Percentiles rank a stretch among this genome's conserved stretches.
Conservation (phyloP, 805 yeast species). For the Alloascoidea africana region DNA sequence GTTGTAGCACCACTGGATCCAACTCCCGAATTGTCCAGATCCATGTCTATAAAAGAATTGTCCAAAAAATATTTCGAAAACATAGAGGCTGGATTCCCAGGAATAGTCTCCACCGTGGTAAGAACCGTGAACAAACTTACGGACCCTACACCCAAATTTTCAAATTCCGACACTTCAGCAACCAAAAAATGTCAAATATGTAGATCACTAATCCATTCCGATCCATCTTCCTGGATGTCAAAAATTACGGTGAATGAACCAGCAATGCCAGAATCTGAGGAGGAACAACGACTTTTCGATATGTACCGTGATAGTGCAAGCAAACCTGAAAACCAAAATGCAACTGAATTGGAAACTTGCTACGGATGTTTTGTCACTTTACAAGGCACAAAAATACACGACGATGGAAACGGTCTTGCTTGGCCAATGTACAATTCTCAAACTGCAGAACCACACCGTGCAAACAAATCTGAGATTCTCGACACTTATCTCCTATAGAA, state of each 20-base stretch:
- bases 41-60: conserved; percentile 71
- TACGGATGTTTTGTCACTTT: conserved; percentile 65
- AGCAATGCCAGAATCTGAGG: conserved; percentile 28
- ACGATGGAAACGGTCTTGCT: neutral
- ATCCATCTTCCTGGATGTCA: conserved; percentile 52
- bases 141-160: conserved; percentile 21
- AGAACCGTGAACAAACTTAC: conserved; percentile 72
- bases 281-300: conserved; percentile 22
- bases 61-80: conserved; percentile 55
- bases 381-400: conserved; percentile 25
- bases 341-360: conserved; percentile 22
- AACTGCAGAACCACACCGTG: too few species aligned
- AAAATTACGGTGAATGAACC: conserved; percentile 49
- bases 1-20: conserved; percentile 12
- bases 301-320: conserved; percentile 18
- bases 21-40: conserved; percentile 34
- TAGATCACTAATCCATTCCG: conserved; percentile 31
- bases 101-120: conserved; percentile 84
- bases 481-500: too few species aligned
- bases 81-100: conserved; percentile 69
- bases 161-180: conserved; percentile 5
- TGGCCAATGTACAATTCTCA: too few species aligned
- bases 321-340: conserved; percentile 9
- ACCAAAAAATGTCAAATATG: conserved; percentile 39
- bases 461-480: too few species aligned